Evolutionary conservation across 768 basidiomycete species (phyloP).

Genomic region (Amanita molliuscula): DNA sequence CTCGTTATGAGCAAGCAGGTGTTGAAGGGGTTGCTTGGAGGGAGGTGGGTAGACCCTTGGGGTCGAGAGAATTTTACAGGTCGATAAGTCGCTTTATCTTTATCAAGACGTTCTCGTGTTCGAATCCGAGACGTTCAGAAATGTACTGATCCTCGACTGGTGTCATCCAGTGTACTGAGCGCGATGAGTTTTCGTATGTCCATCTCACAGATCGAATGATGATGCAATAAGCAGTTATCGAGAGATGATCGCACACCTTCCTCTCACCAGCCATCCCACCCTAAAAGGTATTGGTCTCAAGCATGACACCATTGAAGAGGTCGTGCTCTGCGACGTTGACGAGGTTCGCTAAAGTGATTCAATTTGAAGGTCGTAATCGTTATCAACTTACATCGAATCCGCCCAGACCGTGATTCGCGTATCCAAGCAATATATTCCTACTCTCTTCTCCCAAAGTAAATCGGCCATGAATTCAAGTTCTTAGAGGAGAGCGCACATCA

Average conservation of each 20-base stretch:
- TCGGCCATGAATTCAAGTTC: constrained; percentile 98
- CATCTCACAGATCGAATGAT: not conserved
- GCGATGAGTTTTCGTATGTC: constrained; percentile 95
- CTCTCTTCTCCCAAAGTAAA: constrained; percentile 74
- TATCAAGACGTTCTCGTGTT: constrained; percentile 99
- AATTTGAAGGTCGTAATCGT: too few species aligned
- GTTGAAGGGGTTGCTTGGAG: too few species aligned
- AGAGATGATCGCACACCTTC: constrained; percentile 98
- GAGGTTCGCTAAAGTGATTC: constrained; percentile 40
- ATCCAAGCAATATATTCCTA: constrained; percentile 84
- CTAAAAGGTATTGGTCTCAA: constrained; percentile 96
- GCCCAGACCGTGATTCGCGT: constrained; percentile 85
- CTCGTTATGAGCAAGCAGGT: too few species aligned
- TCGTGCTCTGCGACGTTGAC: constrained; percentile 96
- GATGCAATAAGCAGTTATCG: constrained; percentile 57
- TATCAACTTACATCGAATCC: not conserved
- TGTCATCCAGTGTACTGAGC: constrained; percentile 93
- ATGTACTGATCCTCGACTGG: constrained; percentile 93
- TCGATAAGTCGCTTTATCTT: constrained; percentile 83
- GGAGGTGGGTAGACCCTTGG: too few species aligned
- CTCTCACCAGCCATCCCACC: constrained; percentile 94
- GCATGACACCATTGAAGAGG: constrained; percentile 82
- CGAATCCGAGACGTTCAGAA: constrained; percentile 93
- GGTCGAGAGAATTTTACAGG: constrained; percentile 91
- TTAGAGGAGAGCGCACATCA: constrained; percentile 83